A percentile compares a stretch with the other conserved stretches of the same genome.
phyloP scores from a whole-genome alignment of 192 early-diverging fungal genomes.

The Coemansia sp. region DNA sequence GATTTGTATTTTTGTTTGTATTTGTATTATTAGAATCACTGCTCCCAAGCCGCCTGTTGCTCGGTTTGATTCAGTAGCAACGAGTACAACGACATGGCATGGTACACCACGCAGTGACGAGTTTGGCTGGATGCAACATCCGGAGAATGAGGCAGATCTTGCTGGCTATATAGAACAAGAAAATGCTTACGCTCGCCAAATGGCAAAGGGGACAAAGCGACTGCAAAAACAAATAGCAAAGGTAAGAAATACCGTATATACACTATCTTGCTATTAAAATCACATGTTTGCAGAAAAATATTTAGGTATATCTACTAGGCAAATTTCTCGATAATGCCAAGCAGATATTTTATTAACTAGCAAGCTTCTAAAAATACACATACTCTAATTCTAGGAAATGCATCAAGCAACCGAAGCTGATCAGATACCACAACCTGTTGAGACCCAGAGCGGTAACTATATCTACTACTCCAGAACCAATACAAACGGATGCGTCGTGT shows the following conservation, averaged over 20 bases:
- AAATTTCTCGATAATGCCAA: too few relatives aligned
- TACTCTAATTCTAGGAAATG: conserved; percentile 28
- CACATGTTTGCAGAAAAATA: too few relatives aligned
- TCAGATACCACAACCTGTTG: conserved; percentile 34
- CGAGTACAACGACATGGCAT: conserved; percentile 18
- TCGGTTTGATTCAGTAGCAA: not conserved
- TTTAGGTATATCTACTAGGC: too few relatives aligned
- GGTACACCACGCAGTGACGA: conserved; percentile 27
- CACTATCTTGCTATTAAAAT: too few relatives aligned
- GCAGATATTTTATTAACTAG: too few relatives aligned
- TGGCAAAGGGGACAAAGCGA: conserved; percentile 9
- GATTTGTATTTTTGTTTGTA: too few relatives aligned
- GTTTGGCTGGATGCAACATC: conserved; percentile 45
- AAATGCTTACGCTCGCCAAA: conserved; percentile 20
- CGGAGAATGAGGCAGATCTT: conserved; percentile 11
- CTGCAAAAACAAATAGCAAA: conserved; percentile 26
- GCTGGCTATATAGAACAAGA: conserved; percentile 25
- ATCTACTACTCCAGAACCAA: conserved; percentile 20
- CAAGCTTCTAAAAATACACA: too few relatives aligned
- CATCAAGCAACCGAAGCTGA: conserved; percentile 33
- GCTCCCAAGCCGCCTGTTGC: conserved; percentile 14
- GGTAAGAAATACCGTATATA: conserved; percentile 9
- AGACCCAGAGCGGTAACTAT: conserved; percentile 34
- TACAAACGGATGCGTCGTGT: conserved; percentile 12
- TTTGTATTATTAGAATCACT: too few relatives aligned